A percentile compares a stretch with the other conserved stretches of the same genome.
These are phyloP conservation scores for Umbelopsis isabellina DNA, from an alignment of 192 early-diverging fungal species.

Conservation along the genomic window DNA sequence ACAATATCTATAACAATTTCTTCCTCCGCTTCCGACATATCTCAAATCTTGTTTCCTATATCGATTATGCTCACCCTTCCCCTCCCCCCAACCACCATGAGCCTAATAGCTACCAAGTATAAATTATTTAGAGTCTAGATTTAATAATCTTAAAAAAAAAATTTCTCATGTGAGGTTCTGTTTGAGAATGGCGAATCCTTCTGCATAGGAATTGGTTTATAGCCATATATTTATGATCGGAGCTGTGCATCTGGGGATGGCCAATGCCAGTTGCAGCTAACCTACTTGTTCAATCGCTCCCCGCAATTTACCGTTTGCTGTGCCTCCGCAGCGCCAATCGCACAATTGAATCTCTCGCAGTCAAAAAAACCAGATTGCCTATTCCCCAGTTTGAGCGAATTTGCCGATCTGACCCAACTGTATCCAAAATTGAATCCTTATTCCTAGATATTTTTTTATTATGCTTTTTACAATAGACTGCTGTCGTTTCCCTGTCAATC, in stretches of 20 bases:
- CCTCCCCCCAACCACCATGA: neutral
- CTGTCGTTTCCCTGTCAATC: too few relatives aligned
- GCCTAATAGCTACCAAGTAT: neutral
- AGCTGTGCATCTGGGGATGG: neutral
- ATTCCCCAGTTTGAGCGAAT: too few relatives aligned
- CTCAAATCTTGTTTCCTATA: neutral
- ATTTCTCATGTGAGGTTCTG: too few relatives aligned
- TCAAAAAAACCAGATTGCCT: too few relatives aligned
- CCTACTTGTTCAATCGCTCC: neutral
- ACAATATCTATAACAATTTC: neutral
- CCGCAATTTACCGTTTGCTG: constrained; percentile 13
- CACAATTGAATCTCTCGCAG: neutral
- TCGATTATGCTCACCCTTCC: too few relatives aligned
- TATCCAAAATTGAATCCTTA: too few relatives aligned
- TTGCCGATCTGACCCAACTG: too few relatives aligned
- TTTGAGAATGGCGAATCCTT: too few relatives aligned
- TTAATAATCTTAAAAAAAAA: neutral
- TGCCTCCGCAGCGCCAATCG: constrained; percentile 5
- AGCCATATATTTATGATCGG: too few relatives aligned
- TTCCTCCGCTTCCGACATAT: constrained; percentile 1
- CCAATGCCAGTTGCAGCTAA: neutral
- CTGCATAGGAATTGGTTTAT: too few relatives aligned
- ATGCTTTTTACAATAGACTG: too few relatives aligned
- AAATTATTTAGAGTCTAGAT: neutral
- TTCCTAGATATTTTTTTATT: too few relatives aligned